Evolutionary conservation across 2,329 filamentous ascomycete genomes (phyloP).

Genomic region (Lachnellula cervina): DNA sequence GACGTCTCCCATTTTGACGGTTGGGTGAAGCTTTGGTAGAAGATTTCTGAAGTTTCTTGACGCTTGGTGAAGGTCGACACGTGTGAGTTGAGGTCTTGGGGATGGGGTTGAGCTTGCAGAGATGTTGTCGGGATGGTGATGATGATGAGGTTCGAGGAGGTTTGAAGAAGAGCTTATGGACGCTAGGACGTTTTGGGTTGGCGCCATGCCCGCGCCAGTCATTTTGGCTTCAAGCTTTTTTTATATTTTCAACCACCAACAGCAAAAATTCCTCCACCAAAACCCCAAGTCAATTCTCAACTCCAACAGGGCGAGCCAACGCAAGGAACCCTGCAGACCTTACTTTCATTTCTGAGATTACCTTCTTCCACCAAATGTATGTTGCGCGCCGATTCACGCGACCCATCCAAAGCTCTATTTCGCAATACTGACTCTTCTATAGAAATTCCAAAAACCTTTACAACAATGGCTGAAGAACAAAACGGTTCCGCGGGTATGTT

Average conservation of each 20-base stretch:
- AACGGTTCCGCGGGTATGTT: conserved; percentile 30
- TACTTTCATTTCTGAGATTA: not conserved
- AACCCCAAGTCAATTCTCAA: conserved; percentile 6
- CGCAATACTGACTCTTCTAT: conserved; percentile 1
- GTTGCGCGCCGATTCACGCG: not conserved
- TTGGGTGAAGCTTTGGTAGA: conserved; percentile 26
- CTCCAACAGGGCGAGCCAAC: conserved; percentile 52
- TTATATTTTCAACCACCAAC: not conserved
- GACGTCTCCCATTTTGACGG: conserved; percentile 69
- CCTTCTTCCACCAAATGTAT: conserved; percentile 6
- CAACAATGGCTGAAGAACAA: conserved; percentile 32
- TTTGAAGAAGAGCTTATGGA: conserved; percentile 4
- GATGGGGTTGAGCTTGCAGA: conserved; percentile 26
- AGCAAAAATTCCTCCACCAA: not conserved
- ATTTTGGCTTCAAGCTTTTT: not conserved
- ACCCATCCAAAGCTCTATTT: not conserved
- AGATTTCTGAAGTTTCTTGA: conserved; percentile 10
- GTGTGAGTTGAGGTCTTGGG: conserved; percentile 20
- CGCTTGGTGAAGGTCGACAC: conserved; percentile 22
- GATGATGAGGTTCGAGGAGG: conserved; percentile 23
- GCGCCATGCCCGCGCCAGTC: not conserved
- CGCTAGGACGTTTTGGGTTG: conserved; percentile 3
- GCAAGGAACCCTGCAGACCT: conserved; percentile 52
- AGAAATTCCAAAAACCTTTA: conserved; percentile 7
- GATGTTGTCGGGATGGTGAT: conserved; percentile 24